Base-by-base conservation (phyloP, 1,139 yeast genomes). In the Scheffersomyces illinoinensis region DNA sequence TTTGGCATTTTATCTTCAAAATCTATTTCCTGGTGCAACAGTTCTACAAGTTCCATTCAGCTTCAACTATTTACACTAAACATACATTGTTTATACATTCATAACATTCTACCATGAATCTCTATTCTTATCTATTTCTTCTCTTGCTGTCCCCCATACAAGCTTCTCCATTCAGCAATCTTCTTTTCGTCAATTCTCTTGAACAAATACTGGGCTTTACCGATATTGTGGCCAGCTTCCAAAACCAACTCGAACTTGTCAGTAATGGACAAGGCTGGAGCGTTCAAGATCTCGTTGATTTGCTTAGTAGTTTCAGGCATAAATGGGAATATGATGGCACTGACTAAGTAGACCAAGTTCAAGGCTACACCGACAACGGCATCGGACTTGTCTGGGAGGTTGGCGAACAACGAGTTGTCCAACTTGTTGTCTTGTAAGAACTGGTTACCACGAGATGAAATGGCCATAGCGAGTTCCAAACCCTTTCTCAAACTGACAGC, bases 361-460 rank as follows among this genome's bases (percentile, higher is more conserved):
- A 95, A 82, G 58, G 97, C 98, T 58, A 92, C 90, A 62, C 91
- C 97, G 57, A 95, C 91, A 57, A 95, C 97, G 1, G 97, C 97
- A 71, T 93, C 98, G 20, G 97, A 86, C 71, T 86, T 88, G 50
- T 84, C 91, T 48, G 98, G 97, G 57, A 76, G 75, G 70, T 91
- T 86, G 60, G 87, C 85, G 74, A 88, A 91, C 66, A 93, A 82
- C 33, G 91, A 82, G 82, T 95, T 95, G 76, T 93, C 98, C 69
- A 95, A 84, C 77, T 93, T 93, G 81, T 93, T 93, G 58, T 93
- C 98, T 79, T 95, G 99, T 73, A 95, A 84, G 82, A 93, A 96
- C 74, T 84, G 90, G 76, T 95, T 95, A 75, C 99, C 99, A 70
- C 97, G 87, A 39, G 97, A 87, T 60, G 97, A 90, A 59, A 96